Evolutionary conservation across 768 basidiomycete genomes (phyloP), one percentile per base, ranked within the genome.

Genomic region (Lactarius sanguifluus): DNA sequence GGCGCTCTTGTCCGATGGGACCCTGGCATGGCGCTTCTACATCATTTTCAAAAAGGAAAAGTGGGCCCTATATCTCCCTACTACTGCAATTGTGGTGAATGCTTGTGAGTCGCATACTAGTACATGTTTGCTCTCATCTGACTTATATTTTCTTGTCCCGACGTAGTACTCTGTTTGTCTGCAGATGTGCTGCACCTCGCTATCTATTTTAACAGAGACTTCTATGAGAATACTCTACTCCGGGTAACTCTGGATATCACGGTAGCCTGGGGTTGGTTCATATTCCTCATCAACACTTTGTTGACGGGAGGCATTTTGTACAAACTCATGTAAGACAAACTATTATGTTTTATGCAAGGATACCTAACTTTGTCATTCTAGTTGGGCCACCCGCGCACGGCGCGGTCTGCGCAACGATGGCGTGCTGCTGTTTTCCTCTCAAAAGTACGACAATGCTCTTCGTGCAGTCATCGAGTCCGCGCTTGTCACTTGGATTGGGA

Each of bases 241-340:
- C 60, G 59, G 5, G 64, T 72, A 40, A 67, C 70, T 8, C 57
- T 71, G 20, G 59, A 71, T 43, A 69, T 74, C 62, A 68, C 64
- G 12, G 70, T 71, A 25, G 72, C 70, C 2, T 74, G 73, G 73
- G 73, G 72, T 16, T 74, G 71, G 71, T 66, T 68, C 64, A 71
- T 71, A 67, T 69, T 74, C 59, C 55, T 52, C 25, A 63, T 61
- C 40, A 73, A 74, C 61, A 71, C 73, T 1, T 16, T 71, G 32
- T 63, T 74, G 45, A 73, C 71, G 0, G 61, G 64, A 36, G 67
- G 67, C 28, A 74, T 74, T 56, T 52, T 73, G 20, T 61, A 60
- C 25, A 71, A 67, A 47, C 70, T 74, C 1, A 28, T 72, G 73
- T 74, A 38, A 50, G 66, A 45, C 16, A n/a, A 57, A 15, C 30